Conservation (phyloP, 75 land plant genomes). For the Selaginella tamariscina region DNA sequence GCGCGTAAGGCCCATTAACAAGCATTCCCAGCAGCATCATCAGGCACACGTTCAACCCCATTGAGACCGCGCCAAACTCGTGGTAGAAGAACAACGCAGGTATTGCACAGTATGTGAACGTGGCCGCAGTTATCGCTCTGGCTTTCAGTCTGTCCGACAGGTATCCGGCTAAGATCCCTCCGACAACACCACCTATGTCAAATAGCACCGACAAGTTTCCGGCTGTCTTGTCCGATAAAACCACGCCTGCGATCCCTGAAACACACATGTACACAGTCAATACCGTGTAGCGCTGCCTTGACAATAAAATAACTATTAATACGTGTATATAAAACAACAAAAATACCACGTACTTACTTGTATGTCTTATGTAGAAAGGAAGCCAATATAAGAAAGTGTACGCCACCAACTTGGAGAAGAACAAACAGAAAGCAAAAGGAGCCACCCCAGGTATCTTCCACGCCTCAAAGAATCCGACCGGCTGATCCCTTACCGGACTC, state of each 20-base stretch:
- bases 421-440: slow-evolving; percentile 80
- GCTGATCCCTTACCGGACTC: neutral
- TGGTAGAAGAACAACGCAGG: slow-evolving; percentile 26
- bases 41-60: slow-evolving; percentile 10
- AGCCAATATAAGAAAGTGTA: slow-evolving; percentile 98
- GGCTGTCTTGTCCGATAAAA: neutral
- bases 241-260: neutral
- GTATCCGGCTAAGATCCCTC: slow-evolving; percentile 22
- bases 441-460: slow-evolving; percentile 96
- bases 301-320: neutral
- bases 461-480: slow-evolving; percentile 76
- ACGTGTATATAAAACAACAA: neutral
- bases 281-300: neutral
- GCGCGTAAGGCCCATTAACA: slow-evolving; percentile 30
- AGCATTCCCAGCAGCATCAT: slow-evolving; percentile 23
- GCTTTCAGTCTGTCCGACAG: slow-evolving; percentile 28
- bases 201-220: neutral
- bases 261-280: neutral
- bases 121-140: slow-evolving; percentile 27
- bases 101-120: slow-evolving; percentile 25
- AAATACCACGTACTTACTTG: slow-evolving; percentile 35
- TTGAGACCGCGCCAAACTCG: slow-evolving; percentile 17
- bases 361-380: slow-evolving; percentile 87
- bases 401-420: slow-evolving; percentile 89
- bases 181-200: neutral